Percentiles rank a stretch among this genome's conserved stretches.
Evolutionary conservation across 2,329 filamentous ascomycete species (phyloP).

Genomic region (Alternaria longipes): DNA sequence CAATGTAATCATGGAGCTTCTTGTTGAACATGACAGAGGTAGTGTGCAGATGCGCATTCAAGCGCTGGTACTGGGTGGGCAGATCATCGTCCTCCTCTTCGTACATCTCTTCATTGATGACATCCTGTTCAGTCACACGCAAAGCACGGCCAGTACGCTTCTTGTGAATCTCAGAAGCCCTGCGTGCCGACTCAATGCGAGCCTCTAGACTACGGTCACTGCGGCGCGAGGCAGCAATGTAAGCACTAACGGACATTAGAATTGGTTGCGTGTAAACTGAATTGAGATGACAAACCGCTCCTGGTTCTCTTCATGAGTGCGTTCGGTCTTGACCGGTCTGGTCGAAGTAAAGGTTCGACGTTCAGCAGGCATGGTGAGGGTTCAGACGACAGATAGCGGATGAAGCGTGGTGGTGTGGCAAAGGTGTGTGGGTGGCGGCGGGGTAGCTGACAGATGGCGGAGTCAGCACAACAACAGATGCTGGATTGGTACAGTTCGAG

Average conservation of each 20-base stretch:
- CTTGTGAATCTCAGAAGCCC: slow-evolving; percentile 92
- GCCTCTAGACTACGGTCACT: slow-evolving; percentile 89
- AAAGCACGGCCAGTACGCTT: slow-evolving; percentile 83
- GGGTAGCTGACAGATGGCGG: slow-evolving; percentile 12
- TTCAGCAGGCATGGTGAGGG: slow-evolving; percentile 52
- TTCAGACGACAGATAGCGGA: background rate
- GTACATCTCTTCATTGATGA: slow-evolving; percentile 93
- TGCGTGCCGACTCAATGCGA: slow-evolving; percentile 83
- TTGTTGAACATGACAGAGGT: slow-evolving; percentile 69
- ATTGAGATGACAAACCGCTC: slow-evolving; percentile 62
- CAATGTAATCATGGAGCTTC: slow-evolving; percentile 67
- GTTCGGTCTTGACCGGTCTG: slow-evolving; percentile 69
- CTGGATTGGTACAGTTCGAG: slow-evolving; percentile 18
- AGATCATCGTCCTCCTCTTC: slow-evolving; percentile 90
- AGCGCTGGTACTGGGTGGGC: slow-evolving; percentile 70
- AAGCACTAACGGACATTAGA: slow-evolving; percentile 67
- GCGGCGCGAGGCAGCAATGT: slow-evolving; percentile 88
- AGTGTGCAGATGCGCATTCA: slow-evolving; percentile 70
- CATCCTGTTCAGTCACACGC: slow-evolving; percentile 84
- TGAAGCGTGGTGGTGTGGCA: slow-evolving; percentile 17
- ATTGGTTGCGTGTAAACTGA: background rate
- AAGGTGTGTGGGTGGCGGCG: slow-evolving; percentile 20
- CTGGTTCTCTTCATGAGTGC: slow-evolving; percentile 82
- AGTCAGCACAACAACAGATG: slow-evolving; percentile 11
- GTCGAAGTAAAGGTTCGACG: slow-evolving; percentile 44